These are phyloP conservation scores for Silene coronaria DNA, from an alignment of 179 eudicot genomes.

Conservation along the genomic window DNA sequence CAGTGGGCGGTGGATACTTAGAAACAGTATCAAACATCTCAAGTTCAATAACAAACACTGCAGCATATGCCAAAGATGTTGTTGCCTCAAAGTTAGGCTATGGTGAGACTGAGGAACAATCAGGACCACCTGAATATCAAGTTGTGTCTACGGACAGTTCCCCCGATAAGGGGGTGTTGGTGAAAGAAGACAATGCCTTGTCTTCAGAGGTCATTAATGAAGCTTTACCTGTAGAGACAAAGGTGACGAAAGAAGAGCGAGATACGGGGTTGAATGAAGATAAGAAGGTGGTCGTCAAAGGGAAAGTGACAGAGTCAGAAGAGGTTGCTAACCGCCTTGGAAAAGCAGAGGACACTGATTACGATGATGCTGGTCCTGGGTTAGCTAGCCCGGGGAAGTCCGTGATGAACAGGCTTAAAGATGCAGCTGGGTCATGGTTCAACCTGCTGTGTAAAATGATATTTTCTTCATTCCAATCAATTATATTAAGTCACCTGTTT, in stretches of 20 bases:
- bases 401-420: slow-evolving; percentile 48
- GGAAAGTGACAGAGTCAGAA: slow-evolving; percentile 53
- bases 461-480: no score
- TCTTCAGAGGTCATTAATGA: slow-evolving; percentile 42
- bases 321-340: slow-evolving; percentile 47
- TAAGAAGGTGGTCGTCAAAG: slow-evolving; percentile 24
- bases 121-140: no score
- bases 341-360: slow-evolving; percentile 10
- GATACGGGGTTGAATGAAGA: neutral
- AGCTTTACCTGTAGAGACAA: slow-evolving; percentile 28
- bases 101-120: slow-evolving; percentile 15
- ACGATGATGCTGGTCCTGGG: slow-evolving; percentile 28
- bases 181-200: slow-evolving; percentile 56
- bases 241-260: slow-evolving; percentile 12
- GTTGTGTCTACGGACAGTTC: neutral
- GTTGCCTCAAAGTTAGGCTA: no score
- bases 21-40: no score
- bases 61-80: no score
- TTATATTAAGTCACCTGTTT: no score
- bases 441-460: no score
- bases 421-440: slow-evolving; percentile 49
- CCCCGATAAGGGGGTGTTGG: slow-evolving; percentile 42
- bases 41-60: no score
- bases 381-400: slow-evolving; percentile 30
- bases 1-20: slow-evolving; percentile 21